Base-by-base conservation (phyloP, 2,329 filamentous ascomycete species). In the Talaromyces pinophilus region DNA sequence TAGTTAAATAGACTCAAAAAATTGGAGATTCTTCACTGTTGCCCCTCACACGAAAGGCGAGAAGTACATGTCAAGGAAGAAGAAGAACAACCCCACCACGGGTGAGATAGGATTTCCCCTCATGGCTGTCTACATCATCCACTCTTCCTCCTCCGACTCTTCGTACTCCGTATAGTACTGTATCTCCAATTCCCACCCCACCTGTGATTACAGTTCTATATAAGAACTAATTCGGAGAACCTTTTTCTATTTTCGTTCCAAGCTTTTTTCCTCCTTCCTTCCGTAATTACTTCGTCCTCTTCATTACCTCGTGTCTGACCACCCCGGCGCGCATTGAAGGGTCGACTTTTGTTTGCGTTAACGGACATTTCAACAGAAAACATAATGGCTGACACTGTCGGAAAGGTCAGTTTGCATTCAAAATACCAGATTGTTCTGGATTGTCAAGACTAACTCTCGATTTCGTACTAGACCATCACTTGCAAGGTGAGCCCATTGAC, bases 391-490 rank as follows among this genome's bases (percentile, higher is more conserved):
- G 80, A 81, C 75, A 87, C 86, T 67, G 84, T 84, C 71, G 86
- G 86, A 81, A 83, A 85, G 82, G 83, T 84, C 74, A 71, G 73
- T 67, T 40, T 35, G n/a, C 28, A 38, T 28, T 28, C 40, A 15
- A 8, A 40, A 57, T 22, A 57, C 17, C 33, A 15, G 10, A 25
- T 22, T 8, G 54, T 10, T 40, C 22, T 35, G 52, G 11, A 6
- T 15, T 57, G 5, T 57, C 46, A 50, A 50, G 33, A 40, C 54
- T 57, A 57, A 57, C 19, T 17, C 7, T 57, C n/a, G 2, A 25
- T 15, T 25, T 13, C 17, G 1, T 46, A 28, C 25, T 54, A 97
- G 92, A 92, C 92, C 74, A 97, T 97, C 78, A 96, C 90, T 75
- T 97, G 93, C 88, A 94, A 95, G 82, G 85, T 86, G 77, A 69